Evolutionary conservation across 495 filamentous ascomycete genomes (phyloP).

Genomic region (Podospora appendiculata): DNA sequence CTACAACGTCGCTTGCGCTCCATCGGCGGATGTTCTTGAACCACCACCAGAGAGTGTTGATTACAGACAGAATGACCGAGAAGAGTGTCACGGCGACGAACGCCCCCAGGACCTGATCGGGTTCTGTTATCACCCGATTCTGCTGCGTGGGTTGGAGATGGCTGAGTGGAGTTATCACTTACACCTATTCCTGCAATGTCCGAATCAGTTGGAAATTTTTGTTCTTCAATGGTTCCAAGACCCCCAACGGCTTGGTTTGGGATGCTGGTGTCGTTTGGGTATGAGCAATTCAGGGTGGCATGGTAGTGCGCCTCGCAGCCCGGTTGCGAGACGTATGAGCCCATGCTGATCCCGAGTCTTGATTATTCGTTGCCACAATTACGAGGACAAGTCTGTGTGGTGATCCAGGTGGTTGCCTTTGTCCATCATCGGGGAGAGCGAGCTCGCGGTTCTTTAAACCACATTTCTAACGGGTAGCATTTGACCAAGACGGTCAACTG

Average conservation of each 20-base stretch:
- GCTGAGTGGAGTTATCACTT: background rate
- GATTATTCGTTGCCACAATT: background rate
- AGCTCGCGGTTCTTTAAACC: too few relatives aligned
- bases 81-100: conserved; percentile 11
- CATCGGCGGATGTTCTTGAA: conserved; percentile 12
- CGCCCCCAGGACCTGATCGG: conserved; percentile 11
- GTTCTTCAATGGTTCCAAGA: background rate
- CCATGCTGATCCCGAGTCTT: conserved; percentile 4
- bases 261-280: background rate
- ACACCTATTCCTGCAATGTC: conserved; percentile 20
- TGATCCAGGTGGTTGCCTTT: too few relatives aligned
- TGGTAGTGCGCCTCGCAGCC: conserved; percentile 1
- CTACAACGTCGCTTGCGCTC: background rate
- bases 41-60: conserved; percentile 14
- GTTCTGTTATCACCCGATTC: too few relatives aligned
- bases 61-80: conserved; percentile 6
- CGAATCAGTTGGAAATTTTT: conserved; percentile 5
- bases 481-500: too few relatives aligned
- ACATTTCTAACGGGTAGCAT: too few relatives aligned
- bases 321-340: conserved; percentile 6
- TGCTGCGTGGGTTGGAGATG: too few relatives aligned
- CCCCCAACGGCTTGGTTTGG: background rate
- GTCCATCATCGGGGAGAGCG: too few relatives aligned
- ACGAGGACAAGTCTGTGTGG: too few relatives aligned
- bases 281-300: conserved; percentile 4